Evolutionary conservation across 495 filamentous ascomycete species (phyloP).

Genomic region (Aspergillus panamensis): DNA sequence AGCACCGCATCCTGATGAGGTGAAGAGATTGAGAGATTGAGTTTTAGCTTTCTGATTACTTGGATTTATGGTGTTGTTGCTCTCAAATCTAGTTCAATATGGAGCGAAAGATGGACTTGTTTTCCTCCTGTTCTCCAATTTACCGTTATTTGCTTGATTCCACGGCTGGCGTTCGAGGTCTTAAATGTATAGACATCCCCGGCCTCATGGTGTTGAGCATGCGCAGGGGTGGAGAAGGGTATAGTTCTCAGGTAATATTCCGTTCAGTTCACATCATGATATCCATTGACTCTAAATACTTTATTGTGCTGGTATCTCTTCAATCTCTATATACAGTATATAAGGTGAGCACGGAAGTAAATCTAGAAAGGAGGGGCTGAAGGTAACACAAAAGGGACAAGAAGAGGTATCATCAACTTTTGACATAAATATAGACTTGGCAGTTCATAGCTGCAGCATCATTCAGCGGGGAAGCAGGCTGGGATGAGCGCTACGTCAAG

Average conservation of each 20-base stretch:
- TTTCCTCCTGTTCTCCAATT: too few relatives aligned
- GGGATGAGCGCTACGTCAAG: not conserved
- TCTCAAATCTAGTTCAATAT: too few relatives aligned
- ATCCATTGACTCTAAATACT: not conserved
- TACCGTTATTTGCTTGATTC: too few relatives aligned
- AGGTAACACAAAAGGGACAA: not conserved
- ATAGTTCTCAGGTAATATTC: not conserved
- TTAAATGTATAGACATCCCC: too few relatives aligned
- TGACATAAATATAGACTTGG: conserved; percentile 1
- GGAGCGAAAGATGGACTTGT: too few relatives aligned
- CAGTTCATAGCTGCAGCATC: not conserved
- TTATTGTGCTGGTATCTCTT: not conserved
- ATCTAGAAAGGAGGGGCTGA: not conserved
- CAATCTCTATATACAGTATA: conserved; percentile 9
- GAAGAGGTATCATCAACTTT: conserved; percentile 12
- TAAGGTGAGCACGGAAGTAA: not conserved
- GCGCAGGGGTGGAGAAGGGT: not conserved
- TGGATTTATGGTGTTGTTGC: too few relatives aligned
- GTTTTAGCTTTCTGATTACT: not conserved
- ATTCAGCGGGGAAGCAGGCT: not conserved
- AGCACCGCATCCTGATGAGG: conserved; percentile 30
- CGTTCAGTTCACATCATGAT: conserved; percentile 1
- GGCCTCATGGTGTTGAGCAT: not conserved
- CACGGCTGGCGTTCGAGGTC: too few relatives aligned
- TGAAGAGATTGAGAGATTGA: conserved; percentile 36